Percentiles rank a stretch among this genome's conserved stretches.
phyloP scores from a whole-genome alignment of 2,329 filamentous ascomycete genomes.

The Fusarium sp. region DNA sequence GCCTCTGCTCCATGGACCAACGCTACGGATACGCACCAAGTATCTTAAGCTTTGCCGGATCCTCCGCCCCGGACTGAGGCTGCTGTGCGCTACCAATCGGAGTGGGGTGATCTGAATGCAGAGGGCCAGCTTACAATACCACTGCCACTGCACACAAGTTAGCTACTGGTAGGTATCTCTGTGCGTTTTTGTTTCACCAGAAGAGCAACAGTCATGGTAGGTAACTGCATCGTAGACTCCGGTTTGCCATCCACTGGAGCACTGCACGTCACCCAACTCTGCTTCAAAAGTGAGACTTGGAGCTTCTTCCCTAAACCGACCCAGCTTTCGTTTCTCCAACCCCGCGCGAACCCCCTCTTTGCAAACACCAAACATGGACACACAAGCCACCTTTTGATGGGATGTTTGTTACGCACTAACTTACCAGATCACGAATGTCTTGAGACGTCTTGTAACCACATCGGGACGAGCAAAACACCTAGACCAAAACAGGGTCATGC shows the following conservation, averaged over 20 bases:
- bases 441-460: constrained; percentile 5
- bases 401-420: constrained; percentile 4
- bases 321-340: constrained; percentile 14
- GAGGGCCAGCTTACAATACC: constrained; percentile 20
- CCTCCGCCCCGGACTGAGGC: constrained; percentile 41
- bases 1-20: neutral
- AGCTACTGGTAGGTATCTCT: constrained; percentile 12
- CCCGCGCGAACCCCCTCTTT: constrained; percentile 22
- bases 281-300: neutral
- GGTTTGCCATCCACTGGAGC: constrained; percentile 32
- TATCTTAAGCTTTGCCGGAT: constrained; percentile 42
- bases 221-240: neutral
- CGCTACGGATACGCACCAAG: neutral
- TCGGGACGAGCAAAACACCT: constrained; percentile 6
- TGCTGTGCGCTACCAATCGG: constrained; percentile 6
- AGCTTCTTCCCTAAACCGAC: neutral
- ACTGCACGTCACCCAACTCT: constrained; percentile 35
- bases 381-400: constrained; percentile 4
- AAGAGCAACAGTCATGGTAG: neutral
- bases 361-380: neutral
- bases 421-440: neutral
- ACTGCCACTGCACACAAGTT: neutral
- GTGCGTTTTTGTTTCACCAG: constrained; percentile 10
- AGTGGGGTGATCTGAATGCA: constrained; percentile 32
- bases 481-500: constrained; percentile 6